Evolutionary conservation across 352 stramenopile genomes (phyloP).

Genomic region (Phytophthora tentaculata): DNA sequence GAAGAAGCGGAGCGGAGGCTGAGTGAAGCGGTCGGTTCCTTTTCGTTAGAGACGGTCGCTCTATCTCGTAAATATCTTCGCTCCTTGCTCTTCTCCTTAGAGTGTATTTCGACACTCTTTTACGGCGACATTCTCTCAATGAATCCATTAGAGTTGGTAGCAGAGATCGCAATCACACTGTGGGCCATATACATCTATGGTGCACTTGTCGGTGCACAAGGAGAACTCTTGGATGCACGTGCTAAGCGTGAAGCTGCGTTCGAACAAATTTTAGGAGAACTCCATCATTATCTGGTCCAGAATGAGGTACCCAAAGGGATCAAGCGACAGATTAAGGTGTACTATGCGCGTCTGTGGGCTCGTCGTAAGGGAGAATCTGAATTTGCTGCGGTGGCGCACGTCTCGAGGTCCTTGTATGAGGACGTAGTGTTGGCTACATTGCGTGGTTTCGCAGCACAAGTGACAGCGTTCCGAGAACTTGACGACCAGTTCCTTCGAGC

Average conservation of each 20-base stretch:
- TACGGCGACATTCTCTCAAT: constrained; percentile 77
- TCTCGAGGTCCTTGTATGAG: constrained; percentile 63
- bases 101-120: constrained; percentile 74
- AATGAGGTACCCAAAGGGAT: constrained; percentile 71
- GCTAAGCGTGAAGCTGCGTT: constrained; percentile 57
- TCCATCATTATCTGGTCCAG: constrained; percentile 76
- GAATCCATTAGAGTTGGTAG: constrained; percentile 65
- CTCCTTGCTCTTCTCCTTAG: constrained; percentile 65
- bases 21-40: constrained; percentile 3
- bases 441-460: constrained; percentile 51
- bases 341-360: constrained; percentile 70
- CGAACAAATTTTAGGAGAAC: constrained; percentile 65
- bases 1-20: constrained; percentile 17
- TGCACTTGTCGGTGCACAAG: constrained; percentile 62
- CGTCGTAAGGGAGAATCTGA: constrained; percentile 61
- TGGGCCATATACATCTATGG: constrained; percentile 80
- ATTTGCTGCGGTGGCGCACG: constrained; percentile 47
- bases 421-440: constrained; percentile 66
- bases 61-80: constrained; percentile 68
- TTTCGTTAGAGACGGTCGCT: constrained; percentile 30
- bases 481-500: constrained; percentile 66
- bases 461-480: constrained; percentile 55
- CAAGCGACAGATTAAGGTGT: constrained; percentile 76
- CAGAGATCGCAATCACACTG: constrained; percentile 63
- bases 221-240: constrained; percentile 56